Conservation (phyloP, 306 rosid species). For the Cucurbita pepo region DNA sequence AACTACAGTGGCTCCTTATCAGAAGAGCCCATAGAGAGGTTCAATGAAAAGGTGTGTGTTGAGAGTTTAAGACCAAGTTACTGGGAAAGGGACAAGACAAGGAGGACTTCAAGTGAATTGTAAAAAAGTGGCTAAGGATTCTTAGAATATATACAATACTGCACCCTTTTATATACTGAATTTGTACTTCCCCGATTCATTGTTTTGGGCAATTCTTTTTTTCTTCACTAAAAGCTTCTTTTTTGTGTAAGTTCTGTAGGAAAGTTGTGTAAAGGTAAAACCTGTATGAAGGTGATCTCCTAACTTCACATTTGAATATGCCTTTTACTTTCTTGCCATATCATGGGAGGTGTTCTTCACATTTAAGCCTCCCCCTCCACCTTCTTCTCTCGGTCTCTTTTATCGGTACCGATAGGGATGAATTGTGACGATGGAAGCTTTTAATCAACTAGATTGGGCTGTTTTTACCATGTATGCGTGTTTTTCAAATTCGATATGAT, state of each 20-base stretch:
- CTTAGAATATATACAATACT: background rate
- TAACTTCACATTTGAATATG: background rate
- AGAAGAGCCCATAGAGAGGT: slow-evolving; percentile 43
- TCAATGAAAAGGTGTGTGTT: slow-evolving; percentile 56
- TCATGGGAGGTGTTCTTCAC: background rate
- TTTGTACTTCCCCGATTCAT: slow-evolving; percentile 7
- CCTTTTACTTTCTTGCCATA: background rate
- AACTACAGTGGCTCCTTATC: slow-evolving; percentile 39
- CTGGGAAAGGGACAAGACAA: slow-evolving; percentile 55
- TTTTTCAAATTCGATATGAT: background rate
- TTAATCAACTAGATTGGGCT: background rate
- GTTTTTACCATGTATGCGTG: background rate
- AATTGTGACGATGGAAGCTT: background rate
- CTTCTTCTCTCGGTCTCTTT: background rate
- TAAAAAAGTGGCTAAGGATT: slow-evolving; percentile 12
- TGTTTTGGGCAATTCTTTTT: slow-evolving; percentile 14
- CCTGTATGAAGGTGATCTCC: background rate
- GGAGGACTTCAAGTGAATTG: slow-evolving; percentile 39
- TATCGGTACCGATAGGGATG: background rate
- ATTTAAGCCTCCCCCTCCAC: too few species aligned
- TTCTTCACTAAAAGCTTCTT: background rate
- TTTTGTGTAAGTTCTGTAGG: slow-evolving; percentile 23
- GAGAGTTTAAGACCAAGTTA: slow-evolving; percentile 41
- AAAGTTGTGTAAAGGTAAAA: slow-evolving; percentile 20
- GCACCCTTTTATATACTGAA: slow-evolving; percentile 3